Conservation (phyloP, 2,329 filamentous ascomycete genomes). For the Graphilbum fragrans region DNA sequence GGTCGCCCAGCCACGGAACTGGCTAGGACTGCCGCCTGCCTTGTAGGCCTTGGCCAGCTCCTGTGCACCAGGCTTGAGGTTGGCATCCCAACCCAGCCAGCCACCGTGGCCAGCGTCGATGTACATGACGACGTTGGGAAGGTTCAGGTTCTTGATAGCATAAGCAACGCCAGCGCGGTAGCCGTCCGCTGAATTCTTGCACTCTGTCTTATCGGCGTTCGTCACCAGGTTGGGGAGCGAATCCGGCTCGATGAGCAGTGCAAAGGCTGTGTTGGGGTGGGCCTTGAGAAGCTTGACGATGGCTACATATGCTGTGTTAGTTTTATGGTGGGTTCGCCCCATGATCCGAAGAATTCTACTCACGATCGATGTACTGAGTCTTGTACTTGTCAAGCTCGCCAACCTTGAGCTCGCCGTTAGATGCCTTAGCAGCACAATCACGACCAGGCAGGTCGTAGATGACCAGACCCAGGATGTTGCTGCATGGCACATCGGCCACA, state of each 20-base stretch:
- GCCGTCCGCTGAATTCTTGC: slow-evolving; percentile 36
- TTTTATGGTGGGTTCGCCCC: background rate
- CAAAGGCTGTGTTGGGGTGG: slow-evolving; percentile 37
- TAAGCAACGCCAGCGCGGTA: slow-evolving; percentile 45
- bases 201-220: slow-evolving; percentile 41
- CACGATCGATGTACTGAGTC: slow-evolving; percentile 27
- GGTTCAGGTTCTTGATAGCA: slow-evolving; percentile 41
- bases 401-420: slow-evolving; percentile 48
- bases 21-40: slow-evolving; percentile 22
- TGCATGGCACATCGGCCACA: slow-evolving; percentile 22
- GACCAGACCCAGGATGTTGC: slow-evolving; percentile 33
- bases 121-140: slow-evolving; percentile 52
- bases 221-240: slow-evolving; percentile 51
- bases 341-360: slow-evolving; percentile 6
- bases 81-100: slow-evolving; percentile 52
- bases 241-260: slow-evolving; percentile 43
- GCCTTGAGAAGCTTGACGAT: slow-evolving; percentile 39
- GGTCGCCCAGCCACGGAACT: slow-evolving; percentile 25
- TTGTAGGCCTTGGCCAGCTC: slow-evolving; percentile 27
- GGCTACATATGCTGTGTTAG: slow-evolving; percentile 13
- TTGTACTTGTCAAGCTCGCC: slow-evolving; percentile 33
- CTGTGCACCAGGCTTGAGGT: slow-evolving; percentile 28
- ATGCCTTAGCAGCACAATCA: slow-evolving; percentile 50
- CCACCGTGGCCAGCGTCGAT: slow-evolving; percentile 52
- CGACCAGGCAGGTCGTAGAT: slow-evolving; percentile 53